Evolutionary conservation across 2,329 filamentous ascomycete genomes (phyloP).

Genomic region (Herpotrichia juniperi): DNA sequence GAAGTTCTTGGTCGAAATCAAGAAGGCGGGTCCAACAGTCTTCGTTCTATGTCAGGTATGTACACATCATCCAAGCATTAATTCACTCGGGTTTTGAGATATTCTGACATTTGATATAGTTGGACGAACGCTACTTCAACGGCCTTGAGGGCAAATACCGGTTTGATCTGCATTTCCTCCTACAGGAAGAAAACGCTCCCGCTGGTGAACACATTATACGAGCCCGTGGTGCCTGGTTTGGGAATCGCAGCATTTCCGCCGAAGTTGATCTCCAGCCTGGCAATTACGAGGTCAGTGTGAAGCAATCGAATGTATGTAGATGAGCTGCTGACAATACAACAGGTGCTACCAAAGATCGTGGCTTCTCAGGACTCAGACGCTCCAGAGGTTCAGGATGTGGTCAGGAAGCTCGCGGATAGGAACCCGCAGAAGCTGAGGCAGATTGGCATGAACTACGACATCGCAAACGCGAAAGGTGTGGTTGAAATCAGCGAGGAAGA

Average conservation of each 20-base stretch:
- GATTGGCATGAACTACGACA: slow-evolving; percentile 72
- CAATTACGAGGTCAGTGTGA: slow-evolving; percentile 74
- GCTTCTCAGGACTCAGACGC: slow-evolving; percentile 60
- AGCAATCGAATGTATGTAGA: no score
- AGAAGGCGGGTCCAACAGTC: slow-evolving; percentile 58
- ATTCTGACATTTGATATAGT: slow-evolving; percentile 55
- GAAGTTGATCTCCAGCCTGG: slow-evolving; percentile 77
- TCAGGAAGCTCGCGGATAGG: slow-evolving; percentile 48
- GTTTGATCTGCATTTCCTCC: slow-evolving; percentile 63
- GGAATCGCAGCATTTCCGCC: slow-evolving; percentile 75
- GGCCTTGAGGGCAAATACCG: slow-evolving; percentile 62
- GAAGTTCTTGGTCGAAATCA: slow-evolving; percentile 63
- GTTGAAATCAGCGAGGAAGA: slow-evolving; percentile 56
- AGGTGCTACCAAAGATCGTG: slow-evolving; percentile 74
- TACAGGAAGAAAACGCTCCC: slow-evolving; percentile 56
- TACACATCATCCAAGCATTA: slow-evolving; percentile 42
- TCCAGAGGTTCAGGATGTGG: slow-evolving; percentile 67
- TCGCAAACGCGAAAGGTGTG: slow-evolving; percentile 70
- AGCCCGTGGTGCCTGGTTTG: slow-evolving; percentile 57
- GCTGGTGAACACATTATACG: slow-evolving; percentile 62
- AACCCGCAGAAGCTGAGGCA: slow-evolving; percentile 62
- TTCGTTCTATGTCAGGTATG: slow-evolving; percentile 64
- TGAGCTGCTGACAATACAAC: no score
- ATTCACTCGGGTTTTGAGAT: slow-evolving; percentile 57
- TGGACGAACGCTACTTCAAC: slow-evolving; percentile 65